phyloP scores from a whole-genome alignment of 805 yeast species.

The Suhomyces pyralidae region DNA sequence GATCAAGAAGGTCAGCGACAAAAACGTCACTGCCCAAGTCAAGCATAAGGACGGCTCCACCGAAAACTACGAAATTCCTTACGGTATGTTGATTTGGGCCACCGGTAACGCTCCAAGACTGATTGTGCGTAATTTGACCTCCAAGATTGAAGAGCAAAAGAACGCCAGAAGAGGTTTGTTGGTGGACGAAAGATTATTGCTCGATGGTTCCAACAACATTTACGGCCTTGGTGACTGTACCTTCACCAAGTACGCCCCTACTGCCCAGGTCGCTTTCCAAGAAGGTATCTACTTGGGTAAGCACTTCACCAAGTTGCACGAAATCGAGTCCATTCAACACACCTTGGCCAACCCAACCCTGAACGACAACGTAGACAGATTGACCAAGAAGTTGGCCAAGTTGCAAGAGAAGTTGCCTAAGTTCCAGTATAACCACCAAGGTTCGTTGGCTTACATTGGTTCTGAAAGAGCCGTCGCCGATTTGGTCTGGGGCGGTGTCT shows the following conservation, averaged over 20 bases:
- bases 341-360: slow-evolving; percentile 36
- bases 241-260: slow-evolving; percentile 85
- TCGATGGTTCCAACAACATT: slow-evolving; percentile 79
- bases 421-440: slow-evolving; percentile 83
- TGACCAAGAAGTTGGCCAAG: slow-evolving; percentile 45
- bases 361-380: slow-evolving; percentile 42
- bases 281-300: slow-evolving; percentile 81
- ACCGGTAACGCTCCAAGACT: slow-evolving; percentile 93
- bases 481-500: slow-evolving; percentile 73
- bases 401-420: slow-evolving; percentile 47
- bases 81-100: slow-evolving; percentile 95
- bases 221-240: slow-evolving; percentile 96
- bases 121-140: slow-evolving; percentile 62
- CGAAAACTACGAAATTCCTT: slow-evolving; percentile 64
- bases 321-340: slow-evolving; percentile 55
- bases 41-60: slow-evolving; percentile 65
- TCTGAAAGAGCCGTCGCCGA: slow-evolving; percentile 93
- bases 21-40: slow-evolving; percentile 64
- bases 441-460: slow-evolving; percentile 93
- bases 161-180: slow-evolving; percentile 88
- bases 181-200: slow-evolving; percentile 76
- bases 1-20: slow-evolving; percentile 80
- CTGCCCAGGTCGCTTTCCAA: slow-evolving; percentile 97
- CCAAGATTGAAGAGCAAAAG: slow-evolving; percentile 70
- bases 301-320: slow-evolving; percentile 62